Evolutionary conservation across 352 stramenopile genomes (phyloP).

Genomic region (Globisporangium takayamanum): DNA sequence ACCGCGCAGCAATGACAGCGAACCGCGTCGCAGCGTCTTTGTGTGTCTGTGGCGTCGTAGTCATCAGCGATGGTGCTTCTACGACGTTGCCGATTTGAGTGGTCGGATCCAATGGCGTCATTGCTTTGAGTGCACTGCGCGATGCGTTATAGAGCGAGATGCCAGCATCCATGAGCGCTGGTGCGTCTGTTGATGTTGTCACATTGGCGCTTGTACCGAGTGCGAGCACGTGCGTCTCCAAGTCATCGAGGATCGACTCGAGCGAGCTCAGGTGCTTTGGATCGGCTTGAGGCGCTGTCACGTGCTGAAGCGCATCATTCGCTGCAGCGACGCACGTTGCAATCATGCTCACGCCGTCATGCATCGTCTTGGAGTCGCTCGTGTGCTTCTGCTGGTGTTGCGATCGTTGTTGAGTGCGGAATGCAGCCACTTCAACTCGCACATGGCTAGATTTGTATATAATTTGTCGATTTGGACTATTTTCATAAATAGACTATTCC

Average conservation of each 20-base stretch:
- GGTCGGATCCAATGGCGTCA: neutral
- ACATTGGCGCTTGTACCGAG: conserved; percentile 23
- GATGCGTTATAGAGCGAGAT: conserved; percentile 69
- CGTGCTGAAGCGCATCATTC: conserved; percentile 9
- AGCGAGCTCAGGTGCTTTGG: conserved; percentile 4
- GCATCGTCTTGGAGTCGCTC: neutral
- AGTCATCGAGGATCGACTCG: conserved; percentile 10
- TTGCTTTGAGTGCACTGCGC: conserved; percentile 28
- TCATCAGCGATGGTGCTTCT: neutral
- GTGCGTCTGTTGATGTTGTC: conserved; percentile 12
- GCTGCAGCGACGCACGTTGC: neutral
- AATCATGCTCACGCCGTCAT: neutral
- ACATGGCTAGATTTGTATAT: too few species aligned
- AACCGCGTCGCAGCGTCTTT: conserved; percentile 7
- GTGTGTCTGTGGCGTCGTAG: conserved; percentile 2
- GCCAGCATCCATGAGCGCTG: conserved; percentile 48
- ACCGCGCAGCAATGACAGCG: conserved; percentile 33
- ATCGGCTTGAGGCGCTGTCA: neutral
- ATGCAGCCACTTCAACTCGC: too few species aligned
- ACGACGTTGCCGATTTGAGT: neutral
- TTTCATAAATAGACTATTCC: too few species aligned
- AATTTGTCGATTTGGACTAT: too few species aligned
- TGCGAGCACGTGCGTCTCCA: conserved; percentile 24
- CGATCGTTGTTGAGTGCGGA: neutral
- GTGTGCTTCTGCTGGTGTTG: neutral